Evolutionary conservation across 257 asterid species (phyloP), one percentile per base, ranked within the genome.

Genomic region (Petunia axillaris): DNA sequence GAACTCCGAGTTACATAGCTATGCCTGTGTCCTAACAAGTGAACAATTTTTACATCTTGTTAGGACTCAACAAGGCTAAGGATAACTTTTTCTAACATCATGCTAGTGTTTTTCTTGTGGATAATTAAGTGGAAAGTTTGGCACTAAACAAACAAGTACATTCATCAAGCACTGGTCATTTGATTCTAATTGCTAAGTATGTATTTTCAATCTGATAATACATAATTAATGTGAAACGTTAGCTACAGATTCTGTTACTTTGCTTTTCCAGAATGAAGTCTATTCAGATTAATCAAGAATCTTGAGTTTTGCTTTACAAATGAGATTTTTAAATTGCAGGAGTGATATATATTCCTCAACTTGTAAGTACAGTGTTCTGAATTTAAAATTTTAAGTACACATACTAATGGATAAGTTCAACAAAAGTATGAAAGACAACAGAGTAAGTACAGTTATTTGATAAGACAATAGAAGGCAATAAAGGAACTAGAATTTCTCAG

Each of bases 21-120:
- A 71, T 39, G 64, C 84, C 82, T 8, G 53, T 68, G 9, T 83
- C 87, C 43, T 78, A 84, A 0, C 79, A 81, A 46, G 83, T 81
- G 74, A 71, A 11, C 48, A 4, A 2, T 25, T 55, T 5, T 71
- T 25, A 48, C 11, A 48, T 71, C 59, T 71, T 48, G n/a, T 55
- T 54, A 13, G 6, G 2, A 15, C 9, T 15, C 62, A 57, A 57
- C 35, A 57, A 57, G 36, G 6, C 36, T 14, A 57, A 57, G 36
- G 7, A 0, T 5, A 8, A 7, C 13, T 39, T 65, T 60, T 64
- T 13, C 8, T 39, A 4, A 64, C 39, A 9, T 9, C 8, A 10
- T 37, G 64, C 6, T 64, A 64, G 35, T 64, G 14, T 66, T 41
- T 4, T 44, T 15, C 13, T 4, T 4, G 9, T 68, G 13, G 40